phyloP scores from a whole-genome alignment of 495 filamentous ascomycete genomes.

The Cenococcum geophilum region DNA sequence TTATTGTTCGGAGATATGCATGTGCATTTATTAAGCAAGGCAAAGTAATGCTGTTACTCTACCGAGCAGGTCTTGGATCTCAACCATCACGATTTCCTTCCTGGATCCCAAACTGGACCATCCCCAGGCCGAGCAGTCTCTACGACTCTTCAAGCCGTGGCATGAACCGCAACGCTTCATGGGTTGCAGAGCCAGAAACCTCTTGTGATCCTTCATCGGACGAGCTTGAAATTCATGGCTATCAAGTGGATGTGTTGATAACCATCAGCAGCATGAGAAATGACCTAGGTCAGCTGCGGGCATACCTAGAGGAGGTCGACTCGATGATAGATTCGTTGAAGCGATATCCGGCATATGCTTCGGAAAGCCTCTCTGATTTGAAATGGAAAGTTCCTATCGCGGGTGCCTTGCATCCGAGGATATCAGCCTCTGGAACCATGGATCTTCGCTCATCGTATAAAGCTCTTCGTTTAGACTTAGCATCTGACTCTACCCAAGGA shows the following conservation, averaged over 20 bases:
- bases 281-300: background rate
- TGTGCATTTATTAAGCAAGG: conserved; percentile 4
- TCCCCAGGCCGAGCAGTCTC: background rate
- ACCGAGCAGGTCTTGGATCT: background rate
- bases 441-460: conserved; percentile 6
- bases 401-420: background rate
- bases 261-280: background rate
- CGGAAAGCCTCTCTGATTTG: background rate
- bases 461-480: background rate
- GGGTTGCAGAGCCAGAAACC: too few species aligned
- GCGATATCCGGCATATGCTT: background rate
- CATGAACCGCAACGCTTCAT: background rate
- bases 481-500: background rate
- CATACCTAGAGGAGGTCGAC: conserved; percentile 3
- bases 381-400: conserved; percentile 13
- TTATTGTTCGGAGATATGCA: conserved; percentile 3
- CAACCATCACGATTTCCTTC: conserved; percentile 3
- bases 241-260: background rate
- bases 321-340: background rate
- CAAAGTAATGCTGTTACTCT: background rate
- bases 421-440: background rate
- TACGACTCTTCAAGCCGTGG: conserved; percentile 1
- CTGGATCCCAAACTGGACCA: conserved; percentile 17
- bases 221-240: background rate
- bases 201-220: background rate